Base-by-base conservation (phyloP, 2,329 filamentous ascomycete species). In the Fusarium sp. region DNA sequence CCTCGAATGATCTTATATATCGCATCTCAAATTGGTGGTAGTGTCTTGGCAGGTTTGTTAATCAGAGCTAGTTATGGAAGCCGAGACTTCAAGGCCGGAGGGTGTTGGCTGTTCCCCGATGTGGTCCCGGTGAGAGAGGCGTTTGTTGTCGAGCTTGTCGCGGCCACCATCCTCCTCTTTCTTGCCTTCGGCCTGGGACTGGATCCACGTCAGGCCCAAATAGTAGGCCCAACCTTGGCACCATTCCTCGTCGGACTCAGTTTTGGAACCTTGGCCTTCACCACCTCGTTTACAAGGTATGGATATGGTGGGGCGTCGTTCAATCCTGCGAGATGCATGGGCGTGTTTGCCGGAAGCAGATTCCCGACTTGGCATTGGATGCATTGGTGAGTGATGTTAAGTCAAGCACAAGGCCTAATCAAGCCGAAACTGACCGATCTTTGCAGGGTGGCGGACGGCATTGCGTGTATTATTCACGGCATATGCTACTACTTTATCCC, bases 141-240 rank as follows among this genome's bases (percentile, higher is more conserved):
- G 2, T 83, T 87, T 52, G 79, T 82, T 0, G 75, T 88, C 10
- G 87, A 89, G 68, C 84, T 86, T 6, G 79, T 86, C 28, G 77
- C 81, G 3, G 77, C 78, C n/a, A 79, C 85, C n/a, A 77, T 82
- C 2, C 65, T 87, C 13, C 72, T 89, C 0, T 84, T 87, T 58
- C 77, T 88, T 7, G 82, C 85, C 0, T 88, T 88, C 66, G 86
- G 87, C 0, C 82, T 87, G 3, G 87, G 84, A 9, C 72, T 89
- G 5, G 86, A 88, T 73, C 86, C 87, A 0, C 74, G 86, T 16
- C 86, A 88, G 68, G 79, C 77, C 0, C 77, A 82, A 31, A 79
- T 84, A 2, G 84, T 87, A 64, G 86, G 86, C 0, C 85, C 84
- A 7, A 82, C 84, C 0, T 72, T 87, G 4, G 82, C 82, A 0